Evolutionary conservation across 306 rosid genomes (phyloP), one percentile per base, ranked within the genome.

Genomic region (Mimosa pudica): DNA sequence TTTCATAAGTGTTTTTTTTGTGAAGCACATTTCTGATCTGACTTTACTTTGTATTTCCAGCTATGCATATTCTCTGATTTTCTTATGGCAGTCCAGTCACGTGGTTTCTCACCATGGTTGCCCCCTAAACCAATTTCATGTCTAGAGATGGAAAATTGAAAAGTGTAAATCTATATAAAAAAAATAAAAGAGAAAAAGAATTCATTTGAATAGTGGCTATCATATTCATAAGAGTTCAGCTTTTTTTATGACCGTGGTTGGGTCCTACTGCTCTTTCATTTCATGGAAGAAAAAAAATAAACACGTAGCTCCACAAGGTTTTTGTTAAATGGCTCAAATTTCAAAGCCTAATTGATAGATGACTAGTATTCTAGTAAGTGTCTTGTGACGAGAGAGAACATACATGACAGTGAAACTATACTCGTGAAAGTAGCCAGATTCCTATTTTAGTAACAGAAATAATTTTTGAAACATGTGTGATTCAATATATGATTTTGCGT

Each of bases 61-160:
- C 52, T 47, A 47, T 48, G 3, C 3, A 48, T 13, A 48, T 4
- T 2, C 16, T 3, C 17, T 13, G 55, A 12, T 51, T 51, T 11
- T 51, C n/a, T 51, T 52, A 58, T 54, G 33, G 20, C 86, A 74
- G 55, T 46, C 32, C 52, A 77, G 47, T 84, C 90, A 86, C 89
- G 63, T 89, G 89, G 70, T 72, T 10, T 24, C 38, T 60, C 17
- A 14, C 38, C 66, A 4, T 61, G 14, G 66, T 12, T 62, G 68
- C 42, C 68, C n/a, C 68, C 68, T 62, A 41, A 11, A 32, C 32
- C 9, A 5, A 51, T 17, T 61, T 61, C 67, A 24, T 7, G 67
- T 61, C 4, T 61, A 3, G 41, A 61, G 5, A 4, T 10, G 3
- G 38, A 5, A 61, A 61, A 24, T 24, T 30, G 24, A 5, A 61